Evolutionary conservation across 148 eudicot species (phyloP).

Genomic region (Rhododendron henanense): DNA sequence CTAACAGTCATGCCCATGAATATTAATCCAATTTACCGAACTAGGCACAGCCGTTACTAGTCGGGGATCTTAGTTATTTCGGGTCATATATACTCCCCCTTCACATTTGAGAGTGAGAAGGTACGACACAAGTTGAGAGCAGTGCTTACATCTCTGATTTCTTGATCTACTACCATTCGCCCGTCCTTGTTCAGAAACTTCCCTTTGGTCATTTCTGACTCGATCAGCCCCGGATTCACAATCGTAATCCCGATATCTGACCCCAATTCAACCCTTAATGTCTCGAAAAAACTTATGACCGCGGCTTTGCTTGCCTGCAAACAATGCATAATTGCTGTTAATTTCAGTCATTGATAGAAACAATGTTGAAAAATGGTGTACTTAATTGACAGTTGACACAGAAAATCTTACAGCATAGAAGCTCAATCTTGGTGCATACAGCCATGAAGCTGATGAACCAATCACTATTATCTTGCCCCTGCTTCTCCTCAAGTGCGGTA

Average conservation of each 20-base stretch:
- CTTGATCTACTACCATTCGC: neutral
- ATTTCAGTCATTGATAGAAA: neutral
- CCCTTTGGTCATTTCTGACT: conserved; percentile 5
- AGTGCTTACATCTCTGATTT: neutral
- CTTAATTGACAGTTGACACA: no score
- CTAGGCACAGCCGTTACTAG: neutral
- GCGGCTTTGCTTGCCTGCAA: neutral
- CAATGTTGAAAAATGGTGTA: neutral
- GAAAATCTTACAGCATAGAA: neutral
- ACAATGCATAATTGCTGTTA: neutral
- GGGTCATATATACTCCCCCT: neutral
- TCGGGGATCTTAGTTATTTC: neutral
- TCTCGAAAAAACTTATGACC: neutral
- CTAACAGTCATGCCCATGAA: neutral
- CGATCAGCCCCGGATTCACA: neutral
- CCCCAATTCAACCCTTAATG: neutral
- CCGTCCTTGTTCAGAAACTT: conserved; percentile 3
- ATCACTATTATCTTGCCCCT: neutral
- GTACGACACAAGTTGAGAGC: neutral
- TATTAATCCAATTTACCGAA: neutral
- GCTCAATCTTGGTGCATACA: neutral
- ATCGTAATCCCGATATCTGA: neutral
- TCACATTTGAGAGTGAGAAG: neutral
- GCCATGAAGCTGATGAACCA: neutral
- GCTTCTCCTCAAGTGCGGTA: neutral